Evolutionary conservation across 129 eudicot species (phyloP), one percentile per base, ranked within the genome.

Genomic region (Solidago caesia): DNA sequence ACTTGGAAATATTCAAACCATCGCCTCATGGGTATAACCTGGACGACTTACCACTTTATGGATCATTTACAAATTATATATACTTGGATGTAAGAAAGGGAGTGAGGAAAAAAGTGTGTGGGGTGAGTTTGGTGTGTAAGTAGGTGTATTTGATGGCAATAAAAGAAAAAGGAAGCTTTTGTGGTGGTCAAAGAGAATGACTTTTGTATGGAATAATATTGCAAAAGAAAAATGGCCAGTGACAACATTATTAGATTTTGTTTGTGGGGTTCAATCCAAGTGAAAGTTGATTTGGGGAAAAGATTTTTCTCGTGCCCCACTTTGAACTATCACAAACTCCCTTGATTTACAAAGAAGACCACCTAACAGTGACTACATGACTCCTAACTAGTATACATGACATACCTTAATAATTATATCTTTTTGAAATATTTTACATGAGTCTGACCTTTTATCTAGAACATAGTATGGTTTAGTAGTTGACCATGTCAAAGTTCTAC

Each of bases 131-230:
- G 83, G 74, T 79, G 69, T 79, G 63, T 72, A 64, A 66, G 83
- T 79, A 72, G 83, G 82, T 79, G 78, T 48, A 73, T 79, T 65
- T 56, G 79, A 79, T 72, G 73, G 74, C 74, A 65, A 72, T 74
- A 58, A 65, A 9, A 44, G 73, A 59, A 55, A 72, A 77, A 69
- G 7, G 52, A 59, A 68, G 64, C 70, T 69, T 69, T 76, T 66
- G 44, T 62, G 42, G 44, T 63, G 72, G 82, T 78, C 82, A 78
- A 63, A 71, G 72, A 64, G 72, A 71, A 71, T 71, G 82, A 78
- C 77, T 71, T 78, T 79, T 72, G 12, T 55, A 21, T 72, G 33
- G 68, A 65, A 78, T 64, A 63, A 43, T 9, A 12, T 71, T 65
- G 62, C 63, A 2, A 33, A 56, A 55, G 6, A 66, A 66, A 73